Evolutionary conservation across 495 filamentous ascomycete genomes (phyloP).

Genomic region (Podospora sp.): DNA sequence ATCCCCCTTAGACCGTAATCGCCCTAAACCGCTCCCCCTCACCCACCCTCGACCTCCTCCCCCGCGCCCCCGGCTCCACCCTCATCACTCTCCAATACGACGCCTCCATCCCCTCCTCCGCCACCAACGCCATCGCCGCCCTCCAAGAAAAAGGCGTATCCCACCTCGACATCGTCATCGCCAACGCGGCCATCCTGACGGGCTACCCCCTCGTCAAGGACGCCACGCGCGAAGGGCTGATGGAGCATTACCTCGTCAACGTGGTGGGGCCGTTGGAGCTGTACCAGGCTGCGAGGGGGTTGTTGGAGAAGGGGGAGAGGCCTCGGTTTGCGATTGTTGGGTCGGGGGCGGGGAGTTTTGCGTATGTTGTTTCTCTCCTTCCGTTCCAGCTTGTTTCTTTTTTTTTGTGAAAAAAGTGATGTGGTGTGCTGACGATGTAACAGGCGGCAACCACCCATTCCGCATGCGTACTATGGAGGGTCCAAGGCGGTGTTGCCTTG

Average conservation of each 20-base stretch:
- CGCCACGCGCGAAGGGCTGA: constrained; percentile 29
- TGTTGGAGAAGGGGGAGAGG: constrained; percentile 34
- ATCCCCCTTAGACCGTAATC: constrained; percentile 33
- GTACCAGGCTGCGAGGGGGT: constrained; percentile 35
- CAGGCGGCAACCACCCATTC: constrained; percentile 24
- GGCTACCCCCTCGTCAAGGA: constrained; percentile 38
- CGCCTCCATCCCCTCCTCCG: constrained; percentile 21
- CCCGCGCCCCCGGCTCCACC: constrained; percentile 24
- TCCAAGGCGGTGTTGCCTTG: constrained; percentile 46
- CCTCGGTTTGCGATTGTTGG: constrained; percentile 44
- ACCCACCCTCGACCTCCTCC: constrained; percentile 26
- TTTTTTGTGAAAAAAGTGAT: too few species aligned
- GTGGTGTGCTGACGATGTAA: not conserved
- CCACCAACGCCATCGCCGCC: constrained; percentile 19
- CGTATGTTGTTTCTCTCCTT: constrained; percentile 21
- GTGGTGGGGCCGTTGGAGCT: constrained; percentile 35
- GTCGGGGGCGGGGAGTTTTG: constrained; percentile 31
- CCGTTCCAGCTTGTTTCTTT: too few species aligned
- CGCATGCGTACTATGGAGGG: constrained; percentile 43
- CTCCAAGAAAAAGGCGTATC: constrained; percentile 23
- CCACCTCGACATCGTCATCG: constrained; percentile 34
- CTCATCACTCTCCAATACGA: constrained; percentile 36
- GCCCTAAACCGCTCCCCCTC: constrained; percentile 35
- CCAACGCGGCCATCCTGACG: constrained; percentile 34
- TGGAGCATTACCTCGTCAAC: constrained; percentile 32